phyloP scores from a whole-genome alignment of 441 rosid genomes.

The Jatropha podagrica region DNA sequence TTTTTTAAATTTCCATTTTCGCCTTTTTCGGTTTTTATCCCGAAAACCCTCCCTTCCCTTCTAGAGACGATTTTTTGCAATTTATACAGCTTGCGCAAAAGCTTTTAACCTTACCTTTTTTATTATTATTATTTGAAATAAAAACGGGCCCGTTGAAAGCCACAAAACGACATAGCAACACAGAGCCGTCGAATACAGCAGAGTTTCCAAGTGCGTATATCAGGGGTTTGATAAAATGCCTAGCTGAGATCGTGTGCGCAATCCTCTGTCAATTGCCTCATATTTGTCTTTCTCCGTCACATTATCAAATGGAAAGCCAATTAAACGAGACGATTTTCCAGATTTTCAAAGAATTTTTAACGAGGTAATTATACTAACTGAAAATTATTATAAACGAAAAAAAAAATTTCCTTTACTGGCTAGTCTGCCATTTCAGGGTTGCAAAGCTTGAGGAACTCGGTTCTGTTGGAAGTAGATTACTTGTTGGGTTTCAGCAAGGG shows the following conservation, averaged over 20 bases:
- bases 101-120: too few relatives aligned
- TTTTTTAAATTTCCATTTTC: not conserved
- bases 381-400: too few relatives aligned
- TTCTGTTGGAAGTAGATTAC: constrained; percentile 46
- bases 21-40: constrained; percentile 4
- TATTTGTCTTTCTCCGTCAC: too few relatives aligned
- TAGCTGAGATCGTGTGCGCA: not conserved
- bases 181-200: not conserved
- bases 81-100: too few relatives aligned
- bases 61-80: too few relatives aligned
- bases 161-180: not conserved
- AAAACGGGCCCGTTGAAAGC: not conserved
- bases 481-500: constrained; percentile 64
- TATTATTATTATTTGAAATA: too few relatives aligned
- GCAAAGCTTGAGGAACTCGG: constrained; percentile 67
- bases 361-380: constrained; percentile 35
- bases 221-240: constrained; percentile 4
- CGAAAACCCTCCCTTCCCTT: not conserved
- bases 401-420: not conserved
- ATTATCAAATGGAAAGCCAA: constrained; percentile 27
- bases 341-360: constrained; percentile 54
- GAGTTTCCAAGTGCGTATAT: too few relatives aligned
- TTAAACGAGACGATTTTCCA: constrained; percentile 34
- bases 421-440: constrained; percentile 38
- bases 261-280: not conserved